phyloP scores from a whole-genome alignment of 306 rosid genomes.

The Oxytropis ochrocephala region DNA sequence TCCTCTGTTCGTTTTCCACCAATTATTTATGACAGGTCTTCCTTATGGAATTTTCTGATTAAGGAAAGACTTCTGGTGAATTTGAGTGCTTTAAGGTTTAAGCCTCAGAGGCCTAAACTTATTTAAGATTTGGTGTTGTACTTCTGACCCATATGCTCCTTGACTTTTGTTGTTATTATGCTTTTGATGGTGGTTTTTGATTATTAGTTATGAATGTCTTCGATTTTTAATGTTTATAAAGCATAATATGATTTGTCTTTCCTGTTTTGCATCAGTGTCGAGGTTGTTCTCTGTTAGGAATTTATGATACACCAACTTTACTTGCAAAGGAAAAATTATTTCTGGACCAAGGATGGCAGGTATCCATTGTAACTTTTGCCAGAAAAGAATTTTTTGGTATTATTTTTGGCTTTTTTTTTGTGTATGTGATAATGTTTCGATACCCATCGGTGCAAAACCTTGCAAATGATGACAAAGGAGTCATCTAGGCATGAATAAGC shows the following conservation, averaged over 20 bases:
- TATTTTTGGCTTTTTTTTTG: not conserved
- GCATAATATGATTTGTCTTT: slow-evolving; percentile 2
- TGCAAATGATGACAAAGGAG: slow-evolving; percentile 6
- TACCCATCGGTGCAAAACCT: not conserved
- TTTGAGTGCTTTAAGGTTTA: not conserved
- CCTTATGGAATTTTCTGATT: not conserved
- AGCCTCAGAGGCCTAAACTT: not conserved
- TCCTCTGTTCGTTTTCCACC: not conserved
- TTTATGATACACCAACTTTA: slow-evolving; percentile 70
- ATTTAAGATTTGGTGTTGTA: not conserved
- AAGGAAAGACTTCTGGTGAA: not conserved
- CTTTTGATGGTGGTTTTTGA: not conserved
- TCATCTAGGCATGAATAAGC: slow-evolving; percentile 11
- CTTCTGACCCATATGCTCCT: not conserved
- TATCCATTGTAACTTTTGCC: slow-evolving; percentile 20
- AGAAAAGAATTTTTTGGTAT: not conserved
- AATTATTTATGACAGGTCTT: not conserved
- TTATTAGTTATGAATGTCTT: not conserved
- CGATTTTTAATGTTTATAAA: not conserved
- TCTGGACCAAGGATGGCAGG: slow-evolving; percentile 94
- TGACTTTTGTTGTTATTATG: not conserved
- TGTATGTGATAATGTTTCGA: slow-evolving; percentile 16
- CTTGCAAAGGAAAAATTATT: slow-evolving; percentile 72
- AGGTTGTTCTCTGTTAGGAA: slow-evolving; percentile 69
- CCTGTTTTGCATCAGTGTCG: slow-evolving; percentile 48